Base-by-base conservation (phyloP, 768 basidiomycete genomes). In the Lactarius deliciosus region DNA sequence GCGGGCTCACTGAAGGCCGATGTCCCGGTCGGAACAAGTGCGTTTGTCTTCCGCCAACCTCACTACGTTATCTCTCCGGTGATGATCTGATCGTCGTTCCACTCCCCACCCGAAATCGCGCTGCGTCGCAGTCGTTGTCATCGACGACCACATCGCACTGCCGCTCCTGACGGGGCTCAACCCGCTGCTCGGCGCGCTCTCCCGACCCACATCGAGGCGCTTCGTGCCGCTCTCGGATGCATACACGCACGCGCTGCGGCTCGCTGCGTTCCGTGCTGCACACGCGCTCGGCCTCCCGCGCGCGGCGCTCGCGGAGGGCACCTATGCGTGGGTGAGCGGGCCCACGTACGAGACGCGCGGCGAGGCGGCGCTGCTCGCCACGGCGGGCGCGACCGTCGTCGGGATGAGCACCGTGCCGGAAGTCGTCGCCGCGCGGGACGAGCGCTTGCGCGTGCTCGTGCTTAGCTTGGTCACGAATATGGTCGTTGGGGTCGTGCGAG, bases 371-470 rank as follows among this genome's bases (percentile, higher is more conserved):
- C 87, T 94, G 77, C 78, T 96, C 47, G 79, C 89, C 18, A 76
- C 78, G 9, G 86, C 85, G 0, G 94, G 94, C 3, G 94, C 89
- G 1, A 92, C 93, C 71, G 90, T 94, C n/a, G 94, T 95, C 2
- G 94, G 94, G 2, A 96, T 96, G 94, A 93, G 91, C 70, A 96
- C 94, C 0, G 85, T 95, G 18, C 94, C 93, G 0, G 94, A 96
- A 76, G 94, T 96, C 30, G 79, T 94, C 28, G 90, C 86, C 0
- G 94, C 90, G 10, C 77, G 86, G 57, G 87, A 92, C 73, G 89
- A 88, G 72, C 89, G 88, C 0, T 70, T 96, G 63, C 83, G 90
- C 62, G 85, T 90, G 60, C 80, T 91, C 76, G 93, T 90, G 5
- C 78, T 96, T 53, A 94, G 90, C 70, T 81, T 96, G 64, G 90